Base-by-base conservation (phyloP, 2,329 filamentous ascomycete species). In the Paecilomyces dactylethromorphus region DNA sequence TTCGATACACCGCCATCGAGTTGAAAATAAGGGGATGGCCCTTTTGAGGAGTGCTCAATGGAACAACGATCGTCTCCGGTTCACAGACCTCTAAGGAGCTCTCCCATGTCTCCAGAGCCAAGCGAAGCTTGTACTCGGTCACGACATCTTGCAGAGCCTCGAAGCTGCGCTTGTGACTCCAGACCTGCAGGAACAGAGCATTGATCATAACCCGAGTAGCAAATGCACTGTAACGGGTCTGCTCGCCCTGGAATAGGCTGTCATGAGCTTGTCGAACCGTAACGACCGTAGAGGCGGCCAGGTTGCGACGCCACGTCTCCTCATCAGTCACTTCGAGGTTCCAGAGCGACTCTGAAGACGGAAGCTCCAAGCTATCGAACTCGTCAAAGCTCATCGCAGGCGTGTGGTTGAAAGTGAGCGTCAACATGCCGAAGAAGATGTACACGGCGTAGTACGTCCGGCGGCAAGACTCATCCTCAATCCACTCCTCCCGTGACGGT, bases 121-220 rank as follows among this genome's bases (percentile, higher is more conserved):
- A 85, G 59, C 94, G 87, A 62, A 99, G 88, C 81, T 97, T 97
- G 84, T 96, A 97, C 78, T 97, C 94, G 3, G 93, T 96, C 52
- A 97, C 93, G 45, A 97, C 92, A 71, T 97, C 93, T 77, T 97
- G 94, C 49, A 97, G 82, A 55, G 93, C 92, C 74, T 97, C 92
- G n/a, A 93, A 93, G 74, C 91, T 97, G 70, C 94, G 90, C 84
- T 97, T 97, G 80, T 97, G 91, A 72, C 96, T 96, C 94, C 94
- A 99, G 2, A 97, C 93, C 75, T 97, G 94, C 54, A 99, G 83
- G 82, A 97, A 99, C 64, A 99, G 82, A 11, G 94, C 93, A 70
- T 97, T 99, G 82, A 97, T 97, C 91, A 99, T 95, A 64, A 97
- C 91, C 62, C 94, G 91, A 11, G 94, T 96, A 4, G 92, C 93